Evolutionary conservation across 768 basidiomycete species (phyloP), one percentile per base, ranked within the genome.

Genomic region (Termitomyces sp.): DNA sequence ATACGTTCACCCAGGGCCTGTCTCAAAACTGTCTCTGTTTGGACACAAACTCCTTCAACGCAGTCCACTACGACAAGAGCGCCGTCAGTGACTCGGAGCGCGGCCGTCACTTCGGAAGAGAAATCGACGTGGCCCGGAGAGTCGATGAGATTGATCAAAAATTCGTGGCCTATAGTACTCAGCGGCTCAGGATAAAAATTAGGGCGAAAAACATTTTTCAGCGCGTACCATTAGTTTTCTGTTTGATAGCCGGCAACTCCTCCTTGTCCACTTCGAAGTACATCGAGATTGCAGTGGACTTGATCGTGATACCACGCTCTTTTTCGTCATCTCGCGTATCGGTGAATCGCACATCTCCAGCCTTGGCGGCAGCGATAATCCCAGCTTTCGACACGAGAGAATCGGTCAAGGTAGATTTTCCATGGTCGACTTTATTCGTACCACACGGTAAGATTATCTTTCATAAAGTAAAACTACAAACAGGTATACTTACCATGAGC

Each of bases 101-200:
- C 97, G 60, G 97, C 97, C 2, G 97, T 99, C 67, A 99, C 97
- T 77, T 99, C 97, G 52, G 97, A 98, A 34, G 97, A 99, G 83
- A 99, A 99, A 75, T 99, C 97, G 75, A 99, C 97, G 85, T 99
- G 97, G 68, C 97, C 97, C 53, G 97, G 97, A 8, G 95, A 98
- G 74, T 99, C 97, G 49, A 65, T 65, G 57, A 65, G 25, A 58
- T 99, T 99, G 83, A 99, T 98, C 83, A 99, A 85, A 84, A 99
- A 99, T 74, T 98, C 93, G 71, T 85, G 82, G 63, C 95, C 94
- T 87, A 58, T 56, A 27, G 31, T n/a, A 54, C 47, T 57, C 35
- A 16, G n/a, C n/a, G 25, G 17, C 21, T 54, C 27, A 45, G 50
- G 5, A 29, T 23, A 12, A 47, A 57, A 10, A 34, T 45, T 34